phyloP scores from a whole-genome alignment of 192 early-diverging fungal genomes.

The Gaertneriomyces semiglobifer region DNA sequence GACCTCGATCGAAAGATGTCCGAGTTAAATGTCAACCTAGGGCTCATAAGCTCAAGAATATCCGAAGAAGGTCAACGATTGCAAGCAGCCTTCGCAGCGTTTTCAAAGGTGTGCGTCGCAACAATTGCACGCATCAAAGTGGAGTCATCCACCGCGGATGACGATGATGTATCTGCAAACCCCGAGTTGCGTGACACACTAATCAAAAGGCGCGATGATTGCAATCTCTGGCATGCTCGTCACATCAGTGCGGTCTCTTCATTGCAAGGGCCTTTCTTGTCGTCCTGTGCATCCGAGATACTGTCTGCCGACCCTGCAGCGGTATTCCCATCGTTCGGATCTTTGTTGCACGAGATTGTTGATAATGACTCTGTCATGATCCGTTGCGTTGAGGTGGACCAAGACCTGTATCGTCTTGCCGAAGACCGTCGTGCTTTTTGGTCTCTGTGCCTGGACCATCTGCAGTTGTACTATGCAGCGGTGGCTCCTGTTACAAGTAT shows the following conservation, averaged over 20 bases:
- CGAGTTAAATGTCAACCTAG: conserved; percentile 45
- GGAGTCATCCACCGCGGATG: no score
- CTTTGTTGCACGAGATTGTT: conserved; percentile 5
- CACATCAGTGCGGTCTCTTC: conserved; percentile 7
- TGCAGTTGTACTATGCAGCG: conserved; percentile 33
- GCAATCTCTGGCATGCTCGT: conserved; percentile 14
- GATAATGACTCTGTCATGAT: conserved; percentile 13
- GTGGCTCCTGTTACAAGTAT: conserved; percentile 27
- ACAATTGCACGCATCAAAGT: no score
- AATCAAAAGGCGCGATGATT: conserved; percentile 3
- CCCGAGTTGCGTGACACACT: conserved; percentile 1
- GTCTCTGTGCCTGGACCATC: conserved; percentile 25
- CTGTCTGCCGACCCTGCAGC: conserved; percentile 4
- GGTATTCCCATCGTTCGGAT: conserved; percentile 25
- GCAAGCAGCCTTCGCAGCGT: no score
- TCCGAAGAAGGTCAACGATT: no score
- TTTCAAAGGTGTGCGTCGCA: no score
- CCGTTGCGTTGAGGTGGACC: conserved; percentile 29
- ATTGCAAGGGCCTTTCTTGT: conserved; percentile 18
- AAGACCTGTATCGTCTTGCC: conserved; percentile 22
- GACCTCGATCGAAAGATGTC: conserved; percentile 23
- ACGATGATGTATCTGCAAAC: no score
- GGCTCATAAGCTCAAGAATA: conserved; percentile 42
- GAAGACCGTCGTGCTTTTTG: conserved; percentile 4
- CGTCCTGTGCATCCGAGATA: conserved; percentile 14